A percentile compares a stretch with the other conserved stretches of the same genome.
Conservation (phyloP, 2,329 filamentous ascomycete species). For the Eurotiales sp. region DNA sequence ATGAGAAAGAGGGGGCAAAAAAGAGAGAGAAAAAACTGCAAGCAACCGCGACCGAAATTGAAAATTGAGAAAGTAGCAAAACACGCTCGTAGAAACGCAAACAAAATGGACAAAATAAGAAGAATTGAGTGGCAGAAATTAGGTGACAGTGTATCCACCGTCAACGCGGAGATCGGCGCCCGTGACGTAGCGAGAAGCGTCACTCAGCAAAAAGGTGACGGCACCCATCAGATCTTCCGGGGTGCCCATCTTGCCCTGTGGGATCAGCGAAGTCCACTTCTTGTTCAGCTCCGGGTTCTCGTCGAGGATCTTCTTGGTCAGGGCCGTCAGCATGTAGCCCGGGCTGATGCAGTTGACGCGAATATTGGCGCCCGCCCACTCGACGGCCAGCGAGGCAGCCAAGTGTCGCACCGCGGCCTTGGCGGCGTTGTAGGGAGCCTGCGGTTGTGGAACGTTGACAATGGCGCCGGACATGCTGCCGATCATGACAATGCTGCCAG, state of each 20-base stretch:
- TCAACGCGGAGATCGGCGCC: slow-evolving; percentile 77
- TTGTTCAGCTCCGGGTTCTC: slow-evolving; percentile 86
- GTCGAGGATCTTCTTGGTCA: slow-evolving; percentile 90
- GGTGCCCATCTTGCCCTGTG: slow-evolving; percentile 86
- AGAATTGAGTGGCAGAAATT: slow-evolving; percentile 24
- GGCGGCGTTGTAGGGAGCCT: slow-evolving; percentile 86
- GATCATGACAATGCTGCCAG: slow-evolving; percentile 88
- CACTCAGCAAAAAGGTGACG: slow-evolving; percentile 79
- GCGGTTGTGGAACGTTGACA: slow-evolving; percentile 92
- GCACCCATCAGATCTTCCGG: slow-evolving; percentile 92
- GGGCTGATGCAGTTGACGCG: slow-evolving; percentile 94
- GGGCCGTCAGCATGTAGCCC: slow-evolving; percentile 91
- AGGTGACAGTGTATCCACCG: slow-evolving; percentile 83
- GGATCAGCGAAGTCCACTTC: slow-evolving; percentile 90
- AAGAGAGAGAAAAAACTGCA: slow-evolving; percentile 6
- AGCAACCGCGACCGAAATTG: too few species aligned
- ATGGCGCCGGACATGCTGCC: slow-evolving; percentile 92
- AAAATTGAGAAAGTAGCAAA: too few species aligned
- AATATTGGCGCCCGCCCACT: slow-evolving; percentile 86
- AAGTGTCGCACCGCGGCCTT: slow-evolving; percentile 91
- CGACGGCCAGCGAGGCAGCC: slow-evolving; percentile 81
- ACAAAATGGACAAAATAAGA: not conserved
- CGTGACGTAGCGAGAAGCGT: slow-evolving; percentile 70
- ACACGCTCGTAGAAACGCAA: not conserved
- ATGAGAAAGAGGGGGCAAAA: not conserved